Percentiles rank a stretch among this genome's conserved stretches.
Conservation (phyloP, 2,329 filamentous ascomycete genomes). For the Aspergillus sp. region DNA sequence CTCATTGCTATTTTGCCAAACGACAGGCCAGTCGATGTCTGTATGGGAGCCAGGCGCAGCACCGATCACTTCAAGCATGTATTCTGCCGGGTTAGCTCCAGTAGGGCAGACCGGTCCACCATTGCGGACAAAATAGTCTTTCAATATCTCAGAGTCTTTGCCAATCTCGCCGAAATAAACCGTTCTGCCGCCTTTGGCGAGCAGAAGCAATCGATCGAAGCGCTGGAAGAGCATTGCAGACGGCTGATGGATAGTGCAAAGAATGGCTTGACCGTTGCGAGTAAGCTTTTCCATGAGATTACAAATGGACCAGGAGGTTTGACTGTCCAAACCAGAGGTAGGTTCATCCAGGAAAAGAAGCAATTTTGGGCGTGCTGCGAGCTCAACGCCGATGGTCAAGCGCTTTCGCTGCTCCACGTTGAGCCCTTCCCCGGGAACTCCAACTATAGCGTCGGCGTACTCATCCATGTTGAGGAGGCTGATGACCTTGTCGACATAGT, state of each 20-base stretch:
- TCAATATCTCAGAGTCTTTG: slow-evolving; percentile 52
- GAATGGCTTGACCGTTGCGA: slow-evolving; percentile 79
- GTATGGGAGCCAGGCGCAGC: slow-evolving; percentile 60
- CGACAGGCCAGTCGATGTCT: slow-evolving; percentile 51
- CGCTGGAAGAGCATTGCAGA: slow-evolving; percentile 88
- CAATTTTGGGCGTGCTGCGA: slow-evolving; percentile 84
- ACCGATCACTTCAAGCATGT: slow-evolving; percentile 57
- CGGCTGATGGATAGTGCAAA: slow-evolving; percentile 92
- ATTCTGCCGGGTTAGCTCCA: slow-evolving; percentile 69
- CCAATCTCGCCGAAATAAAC: slow-evolving; percentile 68
- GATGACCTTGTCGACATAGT: slow-evolving; percentile 84
- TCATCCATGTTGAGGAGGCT: slow-evolving; percentile 82
- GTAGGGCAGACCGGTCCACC: slow-evolving; percentile 53
- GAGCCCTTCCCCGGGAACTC: slow-evolving; percentile 75
- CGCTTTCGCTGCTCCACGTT: slow-evolving; percentile 66
- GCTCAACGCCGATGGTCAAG: slow-evolving; percentile 85
- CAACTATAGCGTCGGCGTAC: slow-evolving; percentile 83
- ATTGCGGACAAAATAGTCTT: slow-evolving; percentile 64
- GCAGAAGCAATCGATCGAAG: slow-evolving; percentile 63
- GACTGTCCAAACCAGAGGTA: slow-evolving; percentile 84
- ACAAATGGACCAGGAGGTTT: slow-evolving; percentile 86
- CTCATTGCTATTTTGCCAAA: slow-evolving; percentile 59
- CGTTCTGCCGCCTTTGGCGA: slow-evolving; percentile 61
- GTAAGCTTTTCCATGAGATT: slow-evolving; percentile 82
- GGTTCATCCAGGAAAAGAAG: slow-evolving; percentile 89